A percentile compares a stretch with the other conserved stretches of the same genome.
Conservation (phyloP, 2,329 filamentous ascomycete species). For the Diaporthe nobilis region DNA sequence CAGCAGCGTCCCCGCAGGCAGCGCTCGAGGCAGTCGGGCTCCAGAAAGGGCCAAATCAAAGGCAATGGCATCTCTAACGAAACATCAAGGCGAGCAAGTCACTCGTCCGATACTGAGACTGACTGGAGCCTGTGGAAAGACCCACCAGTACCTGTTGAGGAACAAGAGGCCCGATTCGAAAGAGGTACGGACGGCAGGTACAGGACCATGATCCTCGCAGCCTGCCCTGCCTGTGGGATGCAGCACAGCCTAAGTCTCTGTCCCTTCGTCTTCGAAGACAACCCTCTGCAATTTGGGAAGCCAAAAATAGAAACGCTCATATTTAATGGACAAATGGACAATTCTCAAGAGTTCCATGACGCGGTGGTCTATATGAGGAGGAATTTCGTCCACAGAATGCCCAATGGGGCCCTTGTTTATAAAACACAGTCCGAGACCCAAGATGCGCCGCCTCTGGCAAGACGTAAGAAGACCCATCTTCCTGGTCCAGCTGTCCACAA, state of each 20-base stretch:
- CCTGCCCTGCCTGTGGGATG: neutral
- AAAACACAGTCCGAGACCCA: neutral
- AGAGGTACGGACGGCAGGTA: fast-evolving
- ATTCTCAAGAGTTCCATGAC: neutral
- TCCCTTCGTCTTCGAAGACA: neutral
- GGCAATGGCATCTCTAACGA: neutral
- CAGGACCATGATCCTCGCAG: fast-evolving
- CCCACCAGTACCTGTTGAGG: neutral
- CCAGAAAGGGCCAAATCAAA: neutral
- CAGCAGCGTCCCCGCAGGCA: neutral
- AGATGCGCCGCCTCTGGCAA: constrained; percentile 6
- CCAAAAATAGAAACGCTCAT: fast-evolving
- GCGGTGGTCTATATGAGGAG: neutral
- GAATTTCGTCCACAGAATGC: neutral
- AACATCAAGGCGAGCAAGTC: neutral
- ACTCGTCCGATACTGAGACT: neutral
- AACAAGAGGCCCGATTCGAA: neutral
- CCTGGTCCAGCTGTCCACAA: neutral
- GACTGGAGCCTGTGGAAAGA: neutral
- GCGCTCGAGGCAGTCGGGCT: neutral
- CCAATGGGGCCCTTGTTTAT: fast-evolving
- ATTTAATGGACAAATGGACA: neutral
- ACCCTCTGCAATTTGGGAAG: fast-evolving
- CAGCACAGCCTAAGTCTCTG: fast-evolving
- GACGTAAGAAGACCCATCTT: neutral